Percentiles rank a stretch among this genome's conserved stretches.
phyloP scores from a whole-genome alignment of 352 stramenopile species.

The Globisporangium nunn region DNA sequence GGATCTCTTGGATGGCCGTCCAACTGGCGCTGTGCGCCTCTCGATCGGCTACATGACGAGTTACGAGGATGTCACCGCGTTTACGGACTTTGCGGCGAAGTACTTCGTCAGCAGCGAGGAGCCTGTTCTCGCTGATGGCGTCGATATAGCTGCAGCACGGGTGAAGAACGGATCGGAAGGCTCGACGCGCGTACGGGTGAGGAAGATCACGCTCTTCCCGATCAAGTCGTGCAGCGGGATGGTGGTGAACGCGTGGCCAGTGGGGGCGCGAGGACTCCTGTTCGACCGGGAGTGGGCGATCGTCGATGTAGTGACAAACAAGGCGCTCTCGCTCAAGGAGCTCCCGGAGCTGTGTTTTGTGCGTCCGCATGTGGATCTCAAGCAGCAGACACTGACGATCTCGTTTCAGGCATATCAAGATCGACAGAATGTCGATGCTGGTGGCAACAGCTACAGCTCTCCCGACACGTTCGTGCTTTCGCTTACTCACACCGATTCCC shows the following conservation, averaged over 20 bases:
- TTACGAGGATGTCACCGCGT: slow-evolving; percentile 50
- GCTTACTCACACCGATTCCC: slow-evolving; percentile 18
- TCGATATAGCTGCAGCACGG: neutral
- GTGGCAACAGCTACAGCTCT: too few relatives aligned
- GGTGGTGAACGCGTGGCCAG: slow-evolving; percentile 42
- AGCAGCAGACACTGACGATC: slow-evolving; percentile 49
- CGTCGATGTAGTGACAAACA: slow-evolving; percentile 39
- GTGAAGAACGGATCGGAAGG: too few relatives aligned
- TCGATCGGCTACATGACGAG: slow-evolving; percentile 77
- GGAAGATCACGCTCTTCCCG: slow-evolving; percentile 60
- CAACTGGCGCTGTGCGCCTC: slow-evolving; percentile 61
- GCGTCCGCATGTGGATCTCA: slow-evolving; percentile 50
- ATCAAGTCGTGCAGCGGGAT: slow-evolving; percentile 76
- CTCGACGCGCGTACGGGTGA: slow-evolving; percentile 16
- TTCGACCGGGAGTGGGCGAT: slow-evolving; percentile 78
- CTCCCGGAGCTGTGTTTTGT: slow-evolving; percentile 55
- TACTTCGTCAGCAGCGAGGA: slow-evolving; percentile 45
- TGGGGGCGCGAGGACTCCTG: slow-evolving; percentile 49
- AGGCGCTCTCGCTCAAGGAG: slow-evolving; percentile 53
- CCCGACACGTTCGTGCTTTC: slow-evolving; percentile 31
- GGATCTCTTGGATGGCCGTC: slow-evolving; percentile 53
- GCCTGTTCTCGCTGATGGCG: neutral
- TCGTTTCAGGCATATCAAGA: slow-evolving; percentile 12
- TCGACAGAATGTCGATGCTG: neutral
- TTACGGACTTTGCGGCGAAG: slow-evolving; percentile 42